A percentile compares a stretch with the other conserved stretches of the same genome.
These are phyloP conservation scores for Fragilariopsis cylindrus DNA, from an alignment of 108 stramenopile species.

Conservation along the genomic window DNA sequence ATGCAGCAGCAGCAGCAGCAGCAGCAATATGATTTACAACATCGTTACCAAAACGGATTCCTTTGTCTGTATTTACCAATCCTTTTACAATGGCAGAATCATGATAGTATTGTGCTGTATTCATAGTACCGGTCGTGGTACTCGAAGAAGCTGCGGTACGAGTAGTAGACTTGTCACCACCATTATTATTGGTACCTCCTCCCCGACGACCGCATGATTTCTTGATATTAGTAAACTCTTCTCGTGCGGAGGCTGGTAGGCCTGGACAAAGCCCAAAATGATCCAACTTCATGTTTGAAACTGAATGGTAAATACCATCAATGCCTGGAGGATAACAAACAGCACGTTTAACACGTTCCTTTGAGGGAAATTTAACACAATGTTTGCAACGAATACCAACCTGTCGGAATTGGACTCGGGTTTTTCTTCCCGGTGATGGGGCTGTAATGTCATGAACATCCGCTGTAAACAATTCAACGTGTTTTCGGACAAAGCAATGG, in stretches of 20 bases:
- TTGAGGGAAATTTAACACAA: constrained; percentile 25
- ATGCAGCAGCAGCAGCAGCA: neutral
- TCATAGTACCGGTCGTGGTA: constrained; percentile 4
- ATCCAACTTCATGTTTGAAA: constrained; percentile 65
- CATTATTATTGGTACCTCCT: constrained; percentile 12
- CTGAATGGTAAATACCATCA: constrained; percentile 47
- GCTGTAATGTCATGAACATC: constrained; percentile 39
- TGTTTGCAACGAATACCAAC: constrained; percentile 58
- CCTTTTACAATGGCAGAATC: constrained; percentile 49
- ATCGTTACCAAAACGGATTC: constrained; percentile 41
- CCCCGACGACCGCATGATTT: constrained; percentile 22
- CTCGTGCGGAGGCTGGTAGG: constrained; percentile 20
- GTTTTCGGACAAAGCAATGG: constrained; percentile 63
- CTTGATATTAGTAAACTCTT: constrained; percentile 28
- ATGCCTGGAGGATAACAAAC: constrained; percentile 53
- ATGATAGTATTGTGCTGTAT: constrained; percentile 49
- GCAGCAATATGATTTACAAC: neutral
- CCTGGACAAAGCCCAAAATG: constrained; percentile 44
- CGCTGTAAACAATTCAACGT: constrained; percentile 59
- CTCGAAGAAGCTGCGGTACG: neutral
- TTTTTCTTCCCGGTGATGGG: constrained; percentile 58
- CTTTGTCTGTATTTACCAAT: constrained; percentile 41
- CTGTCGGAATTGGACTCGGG: constrained; percentile 43
- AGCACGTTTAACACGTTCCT: constrained; percentile 50
- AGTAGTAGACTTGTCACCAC: neutral